phyloP scores from a whole-genome alignment of 2,329 filamentous ascomycete species.

The Grosmannia serpens region DNA sequence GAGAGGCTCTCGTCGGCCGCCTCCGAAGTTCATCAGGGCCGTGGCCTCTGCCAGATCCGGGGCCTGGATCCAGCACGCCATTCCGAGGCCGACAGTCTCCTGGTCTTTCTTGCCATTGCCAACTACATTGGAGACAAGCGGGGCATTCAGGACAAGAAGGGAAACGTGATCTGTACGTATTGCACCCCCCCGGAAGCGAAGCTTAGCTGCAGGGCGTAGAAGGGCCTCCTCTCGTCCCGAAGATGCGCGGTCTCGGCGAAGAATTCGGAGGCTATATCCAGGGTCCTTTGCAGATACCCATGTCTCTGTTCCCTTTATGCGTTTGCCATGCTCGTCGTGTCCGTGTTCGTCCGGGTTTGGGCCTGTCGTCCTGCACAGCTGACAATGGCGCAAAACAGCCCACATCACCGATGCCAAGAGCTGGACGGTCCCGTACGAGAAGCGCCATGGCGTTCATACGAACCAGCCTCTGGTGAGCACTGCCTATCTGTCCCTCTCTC shows the following conservation, averaged over 20 bases:
- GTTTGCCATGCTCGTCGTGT: no score
- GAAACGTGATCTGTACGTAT: constrained; percentile 33
- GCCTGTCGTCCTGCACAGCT: background rate
- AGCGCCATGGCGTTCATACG: constrained; percentile 39
- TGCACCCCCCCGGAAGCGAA: no score
- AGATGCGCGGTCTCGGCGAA: no score
- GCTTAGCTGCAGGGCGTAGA: no score
- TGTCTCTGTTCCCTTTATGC: no score
- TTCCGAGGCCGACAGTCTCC: constrained; percentile 39
- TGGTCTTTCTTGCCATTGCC: constrained; percentile 44
- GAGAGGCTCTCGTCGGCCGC: constrained; percentile 23
- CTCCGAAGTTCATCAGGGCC: constrained; percentile 25
- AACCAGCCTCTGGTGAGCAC: constrained; percentile 28
- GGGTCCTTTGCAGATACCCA: no score
- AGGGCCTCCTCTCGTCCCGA: no score
- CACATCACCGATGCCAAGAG: constrained; percentile 35
- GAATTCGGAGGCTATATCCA: no score
- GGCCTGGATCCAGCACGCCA: constrained; percentile 38
- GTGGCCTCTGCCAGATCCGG: constrained; percentile 42
- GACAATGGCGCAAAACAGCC: constrained; percentile 18
- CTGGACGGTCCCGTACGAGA: constrained; percentile 31
- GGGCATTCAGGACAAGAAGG: constrained; percentile 36
- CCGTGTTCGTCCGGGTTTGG: no score
- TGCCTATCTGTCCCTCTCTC: background rate
- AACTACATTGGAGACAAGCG: constrained; percentile 43